Conservation (phyloP, 257 asterid genomes). For the Lithospermum erythrorhizon region DNA sequence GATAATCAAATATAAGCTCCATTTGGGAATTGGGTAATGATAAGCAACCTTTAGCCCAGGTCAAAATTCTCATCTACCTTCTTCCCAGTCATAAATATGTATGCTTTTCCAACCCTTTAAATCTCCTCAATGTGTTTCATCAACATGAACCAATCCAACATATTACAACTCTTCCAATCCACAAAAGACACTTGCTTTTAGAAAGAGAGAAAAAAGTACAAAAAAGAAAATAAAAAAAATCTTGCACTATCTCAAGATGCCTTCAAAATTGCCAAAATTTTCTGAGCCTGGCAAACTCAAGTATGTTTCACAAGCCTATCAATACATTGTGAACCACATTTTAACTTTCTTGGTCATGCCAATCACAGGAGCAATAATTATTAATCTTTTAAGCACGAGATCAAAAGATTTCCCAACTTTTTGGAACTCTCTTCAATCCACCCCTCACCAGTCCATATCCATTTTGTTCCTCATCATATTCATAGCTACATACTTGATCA, state of each 20-base stretch:
- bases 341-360: slow-evolving; percentile 25
- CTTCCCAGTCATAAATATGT: too few species aligned
- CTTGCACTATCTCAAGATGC: background rate
- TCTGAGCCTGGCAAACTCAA: slow-evolving; percentile 24
- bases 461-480: slow-evolving; percentile 20
- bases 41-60: too few species aligned
- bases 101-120: too few species aligned
- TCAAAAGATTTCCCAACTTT: slow-evolving; percentile 17
- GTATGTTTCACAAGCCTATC: slow-evolving; percentile 30
- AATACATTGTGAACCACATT: slow-evolving; percentile 33
- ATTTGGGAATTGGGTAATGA: too few species aligned
- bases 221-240: background rate
- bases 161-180: too few species aligned
- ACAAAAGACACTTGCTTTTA: too few species aligned
- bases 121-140: too few species aligned
- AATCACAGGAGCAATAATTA: slow-evolving; percentile 10
- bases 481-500: slow-evolving; percentile 20
- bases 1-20: too few species aligned
- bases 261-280: background rate
- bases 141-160: too few species aligned
- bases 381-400: slow-evolving; percentile 11
- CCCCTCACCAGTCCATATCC: slow-evolving; percentile 14
- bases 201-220: background rate
- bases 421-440: slow-evolving; percentile 20
- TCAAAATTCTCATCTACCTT: too few species aligned